Percentiles rank a stretch among this genome's conserved stretches.
Conservation (phyloP, 176 grass and related monocot genomes). For the Paspalum notatum region DNA sequence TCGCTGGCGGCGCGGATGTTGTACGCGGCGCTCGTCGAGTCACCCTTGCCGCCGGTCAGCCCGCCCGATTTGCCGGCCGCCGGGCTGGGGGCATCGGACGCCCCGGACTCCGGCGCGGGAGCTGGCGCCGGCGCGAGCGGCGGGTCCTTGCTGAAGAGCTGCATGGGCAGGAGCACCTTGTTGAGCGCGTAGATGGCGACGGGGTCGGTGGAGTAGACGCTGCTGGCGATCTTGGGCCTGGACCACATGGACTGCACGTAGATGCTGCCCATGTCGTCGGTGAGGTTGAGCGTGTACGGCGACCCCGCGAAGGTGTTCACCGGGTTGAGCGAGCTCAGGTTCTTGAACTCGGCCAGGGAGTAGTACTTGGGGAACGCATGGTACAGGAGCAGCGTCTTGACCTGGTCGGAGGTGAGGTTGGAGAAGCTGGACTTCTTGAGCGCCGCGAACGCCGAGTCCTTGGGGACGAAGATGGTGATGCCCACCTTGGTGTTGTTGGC, state of each 20-base stretch:
- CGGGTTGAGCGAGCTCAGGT: slow-evolving; percentile 77
- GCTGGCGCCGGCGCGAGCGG: slow-evolving; percentile 66
- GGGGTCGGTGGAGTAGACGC: slow-evolving; percentile 72
- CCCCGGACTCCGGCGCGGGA: slow-evolving; percentile 60
- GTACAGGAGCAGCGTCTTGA: slow-evolving; percentile 80
- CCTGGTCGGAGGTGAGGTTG: slow-evolving; percentile 83
- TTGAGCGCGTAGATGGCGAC: slow-evolving; percentile 77
- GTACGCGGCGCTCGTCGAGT: slow-evolving; percentile 26
- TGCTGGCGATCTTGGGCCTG: slow-evolving; percentile 76
- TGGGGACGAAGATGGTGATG: slow-evolving; percentile 88
- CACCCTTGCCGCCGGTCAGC: slow-evolving; percentile 29
- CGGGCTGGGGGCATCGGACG: slow-evolving; percentile 60
- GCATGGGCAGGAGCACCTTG: slow-evolving; percentile 80
- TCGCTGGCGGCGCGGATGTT: not conserved
- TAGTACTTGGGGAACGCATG: slow-evolving; percentile 85
- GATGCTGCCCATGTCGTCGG: slow-evolving; percentile 72
- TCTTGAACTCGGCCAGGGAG: slow-evolving; percentile 77
- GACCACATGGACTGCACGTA: slow-evolving; percentile 78
- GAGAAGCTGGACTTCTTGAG: slow-evolving; percentile 76
- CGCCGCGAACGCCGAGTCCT: slow-evolving; percentile 71
- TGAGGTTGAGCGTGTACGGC: slow-evolving; percentile 74
- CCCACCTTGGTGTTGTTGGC: slow-evolving; percentile 80
- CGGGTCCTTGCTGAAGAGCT: slow-evolving; percentile 83
- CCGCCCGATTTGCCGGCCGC: slow-evolving; percentile 27
- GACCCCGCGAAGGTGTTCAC: slow-evolving; percentile 82